phyloP scores from a whole-genome alignment of 129 eudicot species.

The Tagetes patula region DNA sequence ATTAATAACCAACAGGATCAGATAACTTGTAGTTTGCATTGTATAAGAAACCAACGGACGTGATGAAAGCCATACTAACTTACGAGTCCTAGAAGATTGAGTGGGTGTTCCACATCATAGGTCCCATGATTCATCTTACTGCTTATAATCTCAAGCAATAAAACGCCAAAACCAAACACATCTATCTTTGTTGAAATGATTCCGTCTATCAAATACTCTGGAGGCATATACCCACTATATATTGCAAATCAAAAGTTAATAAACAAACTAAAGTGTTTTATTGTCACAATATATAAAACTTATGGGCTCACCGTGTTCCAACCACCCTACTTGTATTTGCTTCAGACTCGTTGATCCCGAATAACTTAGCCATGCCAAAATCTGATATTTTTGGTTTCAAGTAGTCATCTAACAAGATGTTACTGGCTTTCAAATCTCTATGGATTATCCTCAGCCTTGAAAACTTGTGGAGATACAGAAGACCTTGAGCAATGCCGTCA shows the following conservation, averaged over 20 bases:
- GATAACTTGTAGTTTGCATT: no score
- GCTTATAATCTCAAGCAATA: constrained; percentile 35
- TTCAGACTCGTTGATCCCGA: constrained; percentile 31
- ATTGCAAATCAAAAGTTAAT: not conserved
- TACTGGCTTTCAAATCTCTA: constrained; percentile 50
- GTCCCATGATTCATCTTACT: constrained; percentile 40
- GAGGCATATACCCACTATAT: constrained; percentile 54
- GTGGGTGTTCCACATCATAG: constrained; percentile 39
- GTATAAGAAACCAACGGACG: no score
- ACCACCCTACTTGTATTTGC: constrained; percentile 45
- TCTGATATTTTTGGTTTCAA: constrained; percentile 50
- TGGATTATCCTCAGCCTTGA: constrained; percentile 48
- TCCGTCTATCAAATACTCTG: constrained; percentile 45
- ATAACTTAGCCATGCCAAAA: constrained; percentile 54
- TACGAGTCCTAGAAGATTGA: constrained; percentile 46
- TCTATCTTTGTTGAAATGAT: constrained; percentile 40
- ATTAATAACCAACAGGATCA: not conserved
- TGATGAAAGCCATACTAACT: not conserved
- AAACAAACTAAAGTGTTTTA: no score
- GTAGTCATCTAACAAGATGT: constrained; percentile 40
- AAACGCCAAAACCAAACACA: constrained; percentile 46
- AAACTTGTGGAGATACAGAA: constrained; percentile 51
- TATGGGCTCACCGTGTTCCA: constrained; percentile 51
- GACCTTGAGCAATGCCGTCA: constrained; percentile 54
- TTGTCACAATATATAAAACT: not conserved